Conservation (phyloP, 768 basidiomycete genomes). For the Lactifluus hygrophoroides region DNA sequence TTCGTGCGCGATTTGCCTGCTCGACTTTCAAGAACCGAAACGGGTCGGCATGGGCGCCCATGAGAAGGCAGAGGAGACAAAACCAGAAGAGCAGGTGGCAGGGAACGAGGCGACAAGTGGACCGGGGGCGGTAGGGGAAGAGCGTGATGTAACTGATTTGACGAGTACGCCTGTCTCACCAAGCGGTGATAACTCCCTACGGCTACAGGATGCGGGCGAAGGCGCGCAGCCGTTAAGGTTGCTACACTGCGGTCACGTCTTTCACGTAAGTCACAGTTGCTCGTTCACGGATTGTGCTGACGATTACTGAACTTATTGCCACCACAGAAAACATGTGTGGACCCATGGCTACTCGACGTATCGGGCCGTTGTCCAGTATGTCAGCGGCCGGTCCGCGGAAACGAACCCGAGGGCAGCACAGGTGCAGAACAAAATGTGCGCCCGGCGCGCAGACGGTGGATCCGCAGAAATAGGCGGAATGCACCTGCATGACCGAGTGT, state of each 20-base stretch:
- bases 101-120: slow-evolving; percentile 26
- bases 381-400: slow-evolving; percentile 61
- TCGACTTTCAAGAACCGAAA: slow-evolving; percentile 76
- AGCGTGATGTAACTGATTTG: slow-evolving; percentile 22
- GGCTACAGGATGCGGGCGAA: slow-evolving; percentile 63
- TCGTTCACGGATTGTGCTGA: not conserved
- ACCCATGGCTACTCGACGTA: slow-evolving; percentile 81
- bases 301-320: not conserved
- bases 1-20: slow-evolving; percentile 74
- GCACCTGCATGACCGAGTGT: not conserved
- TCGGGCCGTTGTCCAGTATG: slow-evolving; percentile 86
- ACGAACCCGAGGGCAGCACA: slow-evolving; percentile 30
- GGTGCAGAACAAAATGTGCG: slow-evolving; percentile 23
- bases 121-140: slow-evolving; percentile 26
- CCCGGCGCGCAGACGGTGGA: slow-evolving; percentile 18
- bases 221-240: slow-evolving; percentile 71
- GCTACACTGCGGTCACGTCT: slow-evolving; percentile 77
- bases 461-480: slow-evolving; percentile 14
- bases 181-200: slow-evolving; percentile 33
- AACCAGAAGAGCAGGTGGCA: not conserved
- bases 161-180: not conserved
- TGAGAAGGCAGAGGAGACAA: slow-evolving; percentile 19
- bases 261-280: slow-evolving; percentile 55
- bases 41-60: slow-evolving; percentile 29
- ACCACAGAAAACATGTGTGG: slow-evolving; percentile 72